Percentiles rank a stretch among this genome's conserved stretches.
Conservation (phyloP, 2,329 filamentous ascomycete species). For the Phoma sp. region DNA sequence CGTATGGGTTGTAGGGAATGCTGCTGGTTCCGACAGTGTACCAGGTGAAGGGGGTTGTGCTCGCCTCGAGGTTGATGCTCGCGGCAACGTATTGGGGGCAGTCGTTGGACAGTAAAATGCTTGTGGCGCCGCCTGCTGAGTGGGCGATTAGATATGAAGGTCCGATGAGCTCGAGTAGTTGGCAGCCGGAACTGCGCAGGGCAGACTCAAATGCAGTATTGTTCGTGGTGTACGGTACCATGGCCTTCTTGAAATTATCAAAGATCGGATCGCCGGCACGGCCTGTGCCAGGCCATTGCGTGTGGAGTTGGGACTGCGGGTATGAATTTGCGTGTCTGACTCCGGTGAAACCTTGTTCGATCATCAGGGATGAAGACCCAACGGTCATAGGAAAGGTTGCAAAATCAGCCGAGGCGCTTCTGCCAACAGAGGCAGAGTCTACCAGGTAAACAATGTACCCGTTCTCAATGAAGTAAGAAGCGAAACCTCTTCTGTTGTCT, state of each 20-base stretch:
- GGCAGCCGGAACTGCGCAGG: conserved; percentile 6
- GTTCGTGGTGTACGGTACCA: conserved; percentile 16
- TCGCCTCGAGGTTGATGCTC: conserved; percentile 21
- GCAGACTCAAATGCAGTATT: conserved; percentile 16
- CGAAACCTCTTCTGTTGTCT: conserved; percentile 10
- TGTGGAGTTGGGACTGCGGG: conserved; percentile 14
- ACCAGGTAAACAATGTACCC: conserved; percentile 15
- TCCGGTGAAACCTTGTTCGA: conserved; percentile 9
- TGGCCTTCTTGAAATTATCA: conserved; percentile 8
- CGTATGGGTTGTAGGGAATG: conserved; percentile 8
- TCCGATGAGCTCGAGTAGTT: conserved; percentile 9
- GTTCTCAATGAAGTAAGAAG: conserved; percentile 14
- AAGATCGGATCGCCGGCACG: conserved; percentile 7
- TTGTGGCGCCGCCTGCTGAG: conserved; percentile 16
- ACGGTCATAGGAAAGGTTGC: conserved; percentile 5
- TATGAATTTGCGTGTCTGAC: background rate
- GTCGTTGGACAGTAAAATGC: conserved; percentile 21
- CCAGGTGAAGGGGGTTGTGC: conserved; percentile 12
- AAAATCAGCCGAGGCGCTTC: conserved; percentile 10
- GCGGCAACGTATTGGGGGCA: conserved; percentile 16
- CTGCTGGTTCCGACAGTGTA: conserved; percentile 10
- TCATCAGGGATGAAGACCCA: background rate
- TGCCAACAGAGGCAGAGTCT: conserved; percentile 7
- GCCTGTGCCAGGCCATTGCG: conserved; percentile 12
- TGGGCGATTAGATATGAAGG: conserved; percentile 14